Percentiles rank a stretch among this genome's conserved stretches.
Conservation (phyloP, 176 grass and related monocot genomes). For the Musa troglodytarum region DNA sequence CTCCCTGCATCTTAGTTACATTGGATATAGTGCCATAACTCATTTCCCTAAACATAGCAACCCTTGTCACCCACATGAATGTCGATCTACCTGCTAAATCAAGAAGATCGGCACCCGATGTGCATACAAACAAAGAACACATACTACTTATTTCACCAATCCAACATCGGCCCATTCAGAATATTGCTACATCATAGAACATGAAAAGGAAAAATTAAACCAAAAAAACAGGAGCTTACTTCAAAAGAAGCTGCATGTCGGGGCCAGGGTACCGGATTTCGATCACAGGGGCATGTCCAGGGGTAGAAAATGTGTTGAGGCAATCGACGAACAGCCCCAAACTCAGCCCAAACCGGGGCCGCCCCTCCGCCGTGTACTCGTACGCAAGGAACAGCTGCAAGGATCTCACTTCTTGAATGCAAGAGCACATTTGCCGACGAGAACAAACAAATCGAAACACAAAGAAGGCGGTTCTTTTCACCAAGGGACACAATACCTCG, state of each 20-base stretch:
- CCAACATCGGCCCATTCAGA: neutral
- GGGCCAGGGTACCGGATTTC: conserved; percentile 82
- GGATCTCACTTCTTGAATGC: neutral
- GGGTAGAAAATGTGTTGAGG: conserved; percentile 61
- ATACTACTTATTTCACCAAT: neutral
- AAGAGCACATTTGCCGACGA: neutral
- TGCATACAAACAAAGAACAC: neutral
- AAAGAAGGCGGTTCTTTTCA: neutral
- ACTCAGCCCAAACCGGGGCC: conserved; percentile 65
- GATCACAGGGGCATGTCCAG: conserved; percentile 42
- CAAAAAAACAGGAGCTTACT: conserved; percentile 28
- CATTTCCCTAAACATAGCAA: too few species aligned
- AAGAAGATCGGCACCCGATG: neutral
- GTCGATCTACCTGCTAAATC: neutral
- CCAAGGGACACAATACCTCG: conserved; percentile 30
- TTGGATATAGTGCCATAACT: too few species aligned
- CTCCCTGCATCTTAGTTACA: too few species aligned
- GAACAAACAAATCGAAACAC: conserved; percentile 17
- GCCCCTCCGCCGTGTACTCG: conserved; percentile 49
- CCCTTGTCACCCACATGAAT: neutral
- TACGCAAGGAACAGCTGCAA: conserved; percentile 73
- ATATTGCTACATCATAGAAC: neutral
- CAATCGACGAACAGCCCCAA: conserved; percentile 73
- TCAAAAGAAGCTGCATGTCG: conserved; percentile 88
- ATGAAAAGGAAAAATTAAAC: neutral